These are phyloP conservation scores for Mycocentrospora acerina DNA, from an alignment of 2,329 filamentous ascomycete species.

Conservation along the genomic window DNA sequence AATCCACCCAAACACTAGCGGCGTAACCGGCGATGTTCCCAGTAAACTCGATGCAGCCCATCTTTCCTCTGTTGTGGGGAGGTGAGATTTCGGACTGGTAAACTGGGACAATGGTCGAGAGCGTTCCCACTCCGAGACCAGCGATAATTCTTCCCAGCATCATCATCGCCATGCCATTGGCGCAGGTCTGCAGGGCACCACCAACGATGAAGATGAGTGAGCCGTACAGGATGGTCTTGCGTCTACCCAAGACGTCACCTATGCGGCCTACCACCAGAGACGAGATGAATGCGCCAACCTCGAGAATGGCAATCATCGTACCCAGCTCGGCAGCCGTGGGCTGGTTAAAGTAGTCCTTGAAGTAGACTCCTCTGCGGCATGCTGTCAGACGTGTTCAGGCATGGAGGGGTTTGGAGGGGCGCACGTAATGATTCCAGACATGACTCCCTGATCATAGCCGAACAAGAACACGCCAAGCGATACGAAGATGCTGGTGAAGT, in stretches of 20 bases:
- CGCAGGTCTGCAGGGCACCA: conserved; percentile 79
- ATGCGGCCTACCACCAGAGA: conserved; percentile 84
- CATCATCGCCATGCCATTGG: conserved; percentile 89
- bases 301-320: conserved; percentile 96
- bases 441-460: conserved; percentile 87
- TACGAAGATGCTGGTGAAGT: conserved; percentile 91
- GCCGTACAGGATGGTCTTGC: conserved; percentile 89
- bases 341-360: conserved; percentile 89
- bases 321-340: conserved; percentile 85
- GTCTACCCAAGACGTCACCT: conserved; percentile 87
- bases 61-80: conserved; percentile 90
- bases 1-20: conserved; percentile 97
- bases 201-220: conserved; percentile 84
- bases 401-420: conserved; percentile 32
- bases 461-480: conserved; percentile 86
- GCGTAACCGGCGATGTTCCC: conserved; percentile 96
- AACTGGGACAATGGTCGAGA: conserved; percentile 56
- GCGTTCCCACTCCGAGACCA: conserved; percentile 53
- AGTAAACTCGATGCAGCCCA: conserved; percentile 97
- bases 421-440: conserved; percentile 75
- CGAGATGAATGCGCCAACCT: conserved; percentile 88
- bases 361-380: conserved; percentile 71
- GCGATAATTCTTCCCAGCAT: conserved; percentile 53
- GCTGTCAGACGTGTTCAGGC: conserved; percentile 30
- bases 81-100: conserved; percentile 68